A percentile compares a stretch with the other conserved stretches of the same genome.
These are phyloP conservation scores for Physcomitrium patens DNA, from an alignment of 225 moss, liverwort and hornwort genomes.

Conservation along the genomic window DNA sequence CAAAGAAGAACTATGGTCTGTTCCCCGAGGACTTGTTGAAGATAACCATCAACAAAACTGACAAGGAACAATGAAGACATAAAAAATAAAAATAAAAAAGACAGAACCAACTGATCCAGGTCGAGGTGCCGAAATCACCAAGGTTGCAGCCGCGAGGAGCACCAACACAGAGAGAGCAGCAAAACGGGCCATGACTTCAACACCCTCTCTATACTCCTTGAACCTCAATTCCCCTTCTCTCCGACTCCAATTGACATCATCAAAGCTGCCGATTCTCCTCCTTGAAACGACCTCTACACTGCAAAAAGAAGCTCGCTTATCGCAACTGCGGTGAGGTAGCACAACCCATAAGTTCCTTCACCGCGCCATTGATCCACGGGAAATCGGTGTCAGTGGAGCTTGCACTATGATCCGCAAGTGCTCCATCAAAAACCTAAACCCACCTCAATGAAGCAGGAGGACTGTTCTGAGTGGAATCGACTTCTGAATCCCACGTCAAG, in stretches of 20 bases:
- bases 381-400: conserved; percentile 21
- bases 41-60: conserved; percentile 3
- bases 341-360: not conserved
- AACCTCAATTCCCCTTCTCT: conserved; percentile 10
- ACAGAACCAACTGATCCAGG: not conserved
- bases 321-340: not conserved
- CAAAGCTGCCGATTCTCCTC: not conserved
- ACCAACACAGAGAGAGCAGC: conserved; percentile 30
- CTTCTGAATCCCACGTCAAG: no score
- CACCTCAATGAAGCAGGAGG: not conserved
- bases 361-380: not conserved
- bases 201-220: conserved; percentile 1
- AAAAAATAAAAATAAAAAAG: no score
- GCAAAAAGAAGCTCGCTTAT: not conserved
- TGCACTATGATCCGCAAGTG: not conserved
- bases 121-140: conserved; percentile 11
- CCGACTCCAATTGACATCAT: conserved; percentile 28
- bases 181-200: conserved; percentile 30
- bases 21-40: not conserved
- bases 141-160: conserved; percentile 41
- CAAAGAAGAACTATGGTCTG: not conserved
- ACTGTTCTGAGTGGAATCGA: conserved; percentile 25
- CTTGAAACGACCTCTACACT: not conserved
- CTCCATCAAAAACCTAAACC: conserved; percentile 36
- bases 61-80: not conserved